Conservation (phyloP, 108 stramenopile genomes). For the Licmophora abbreviata region DNA sequence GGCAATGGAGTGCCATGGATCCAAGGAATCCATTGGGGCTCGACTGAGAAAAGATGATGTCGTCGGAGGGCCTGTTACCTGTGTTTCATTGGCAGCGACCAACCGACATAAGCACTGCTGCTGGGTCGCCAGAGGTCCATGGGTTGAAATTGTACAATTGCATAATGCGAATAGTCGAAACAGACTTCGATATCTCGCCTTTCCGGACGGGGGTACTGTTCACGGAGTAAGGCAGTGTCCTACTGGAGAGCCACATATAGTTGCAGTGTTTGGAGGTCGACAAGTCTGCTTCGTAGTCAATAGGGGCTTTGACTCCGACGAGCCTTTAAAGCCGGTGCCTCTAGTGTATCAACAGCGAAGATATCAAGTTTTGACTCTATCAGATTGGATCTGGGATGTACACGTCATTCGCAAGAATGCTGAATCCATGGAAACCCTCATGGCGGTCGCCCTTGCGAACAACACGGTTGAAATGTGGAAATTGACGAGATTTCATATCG, state of each 20-base stretch:
- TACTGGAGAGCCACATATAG: not conserved
- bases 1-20: no score
- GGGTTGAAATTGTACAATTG: not conserved
- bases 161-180: not conserved
- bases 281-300: no score
- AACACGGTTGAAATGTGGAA: conserved; percentile 52
- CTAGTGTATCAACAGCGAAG: not conserved
- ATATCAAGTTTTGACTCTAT: conserved; percentile 20
- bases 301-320: not conserved
- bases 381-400: conserved; percentile 64
- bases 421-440: conserved; percentile 4
- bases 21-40: no score
- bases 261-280: conserved; percentile 1
- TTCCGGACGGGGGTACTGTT: not conserved
- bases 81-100: conserved; percentile 2
- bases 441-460: conserved; percentile 41
- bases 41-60: not conserved
- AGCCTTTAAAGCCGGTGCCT: not conserved
- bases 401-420: conserved; percentile 13
- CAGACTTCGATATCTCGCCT: not conserved
- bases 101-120: not conserved
- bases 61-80: conserved; percentile 8
- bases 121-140: conserved; percentile 1
- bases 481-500: conserved; percentile 21
- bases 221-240: not conserved